Conservation (phyloP, 805 yeast species). For the Myxozyma melibiosi region DNA sequence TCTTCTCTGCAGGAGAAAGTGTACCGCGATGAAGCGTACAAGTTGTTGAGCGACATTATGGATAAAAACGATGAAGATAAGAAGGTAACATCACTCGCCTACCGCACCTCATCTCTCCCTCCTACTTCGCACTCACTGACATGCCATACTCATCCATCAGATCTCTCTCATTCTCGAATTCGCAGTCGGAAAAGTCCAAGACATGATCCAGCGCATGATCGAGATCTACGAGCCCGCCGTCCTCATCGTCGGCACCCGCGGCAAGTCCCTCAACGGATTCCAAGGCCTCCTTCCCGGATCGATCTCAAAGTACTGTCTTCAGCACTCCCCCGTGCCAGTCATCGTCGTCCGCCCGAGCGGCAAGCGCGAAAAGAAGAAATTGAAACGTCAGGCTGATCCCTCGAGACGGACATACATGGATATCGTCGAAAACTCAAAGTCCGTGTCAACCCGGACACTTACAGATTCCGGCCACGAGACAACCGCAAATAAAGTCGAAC, state of each 20-base stretch:
- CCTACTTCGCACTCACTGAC: too few species aligned
- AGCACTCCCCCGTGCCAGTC: slow-evolving; percentile 51
- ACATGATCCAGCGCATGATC: slow-evolving; percentile 47
- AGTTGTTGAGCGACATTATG: slow-evolving; percentile 42
- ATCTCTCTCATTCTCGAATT: slow-evolving; percentile 50
- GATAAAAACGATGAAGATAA: slow-evolving; percentile 43
- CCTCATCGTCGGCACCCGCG: slow-evolving; percentile 51
- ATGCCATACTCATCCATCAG: not conserved
- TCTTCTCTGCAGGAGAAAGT: slow-evolving; percentile 27
- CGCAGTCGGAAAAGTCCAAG: slow-evolving; percentile 49
- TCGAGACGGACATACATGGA: slow-evolving; percentile 37
- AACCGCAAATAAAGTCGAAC: not conserved
- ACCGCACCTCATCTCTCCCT: not conserved
- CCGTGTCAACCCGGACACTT: slow-evolving; percentile 16
- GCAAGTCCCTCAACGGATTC: slow-evolving; percentile 46
- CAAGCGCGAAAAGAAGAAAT: slow-evolving; percentile 41
- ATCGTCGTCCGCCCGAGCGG: slow-evolving; percentile 49
- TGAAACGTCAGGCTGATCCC: slow-evolving; percentile 43
- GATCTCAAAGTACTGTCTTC: slow-evolving; percentile 53
- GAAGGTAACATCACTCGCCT: slow-evolving; percentile 32
- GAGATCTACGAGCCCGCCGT: slow-evolving; percentile 51
- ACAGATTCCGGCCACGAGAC: slow-evolving; percentile 1
- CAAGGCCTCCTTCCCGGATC: slow-evolving; percentile 50
- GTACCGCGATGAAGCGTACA: slow-evolving; percentile 45
- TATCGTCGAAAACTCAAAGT: slow-evolving; percentile 35